Percentiles rank a stretch among this genome's conserved stretches.
Evolutionary conservation across 225 moss, liverwort and hornwort genomes (phyloP).

Genomic region (Lunularia cruciata): DNA sequence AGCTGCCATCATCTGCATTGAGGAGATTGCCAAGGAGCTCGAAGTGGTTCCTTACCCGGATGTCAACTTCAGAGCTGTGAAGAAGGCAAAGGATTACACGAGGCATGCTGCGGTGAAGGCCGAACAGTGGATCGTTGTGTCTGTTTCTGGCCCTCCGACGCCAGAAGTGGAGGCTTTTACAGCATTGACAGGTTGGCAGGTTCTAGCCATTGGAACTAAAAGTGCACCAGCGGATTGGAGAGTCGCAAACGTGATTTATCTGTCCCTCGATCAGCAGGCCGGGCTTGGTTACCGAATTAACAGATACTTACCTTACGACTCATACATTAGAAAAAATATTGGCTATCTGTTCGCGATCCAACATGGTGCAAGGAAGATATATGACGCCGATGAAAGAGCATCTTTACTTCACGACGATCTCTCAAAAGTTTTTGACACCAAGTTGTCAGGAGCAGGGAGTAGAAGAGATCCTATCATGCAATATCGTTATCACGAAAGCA

Average conservation of each 20-base stretch:
- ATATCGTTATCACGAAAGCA: constrained; percentile 59
- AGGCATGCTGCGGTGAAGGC: constrained; percentile 52
- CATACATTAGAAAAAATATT: constrained; percentile 78
- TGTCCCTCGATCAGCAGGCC: constrained; percentile 65
- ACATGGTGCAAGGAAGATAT: constrained; percentile 81
- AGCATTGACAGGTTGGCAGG: constrained; percentile 72
- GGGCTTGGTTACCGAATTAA: constrained; percentile 70
- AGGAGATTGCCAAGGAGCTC: constrained; percentile 56
- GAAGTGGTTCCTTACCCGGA: constrained; percentile 66
- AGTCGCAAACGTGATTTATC: constrained; percentile 61
- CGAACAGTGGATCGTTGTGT: constrained; percentile 78
- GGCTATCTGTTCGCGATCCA: constrained; percentile 95
- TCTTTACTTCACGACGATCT: constrained; percentile 63
- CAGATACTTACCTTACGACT: constrained; percentile 50
- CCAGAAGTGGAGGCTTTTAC: constrained; percentile 64
- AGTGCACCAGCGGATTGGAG: constrained; percentile 75
- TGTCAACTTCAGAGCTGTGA: constrained; percentile 59
- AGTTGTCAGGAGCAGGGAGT: constrained; percentile 58
- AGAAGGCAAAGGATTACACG: constrained; percentile 55
- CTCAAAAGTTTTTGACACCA: constrained; percentile 63
- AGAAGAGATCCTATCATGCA: constrained; percentile 63
- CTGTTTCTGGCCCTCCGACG: constrained; percentile 63
- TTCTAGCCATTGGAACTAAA: constrained; percentile 65
- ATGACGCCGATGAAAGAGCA: constrained; percentile 78
- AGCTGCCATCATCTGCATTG: constrained; percentile 54